Evolutionary conservation across 805 yeast species (phyloP).

Genomic region (Millerozyma miso): DNA sequence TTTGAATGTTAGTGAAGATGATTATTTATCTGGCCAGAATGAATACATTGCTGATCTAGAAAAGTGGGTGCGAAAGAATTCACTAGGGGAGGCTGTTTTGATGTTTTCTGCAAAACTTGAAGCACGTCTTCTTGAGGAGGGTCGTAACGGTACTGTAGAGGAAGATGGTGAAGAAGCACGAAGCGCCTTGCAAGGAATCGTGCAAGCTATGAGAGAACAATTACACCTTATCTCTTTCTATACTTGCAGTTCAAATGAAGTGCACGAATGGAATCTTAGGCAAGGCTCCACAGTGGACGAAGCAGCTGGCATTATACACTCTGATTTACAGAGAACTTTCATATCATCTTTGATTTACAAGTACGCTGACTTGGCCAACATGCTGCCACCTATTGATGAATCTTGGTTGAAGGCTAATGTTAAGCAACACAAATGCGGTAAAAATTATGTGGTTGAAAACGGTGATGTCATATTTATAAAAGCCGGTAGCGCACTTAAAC

Average conservation of each 20-base stretch:
- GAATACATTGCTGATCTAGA: slow-evolving; percentile 48
- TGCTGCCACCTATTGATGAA: slow-evolving; percentile 47
- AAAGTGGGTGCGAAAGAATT: slow-evolving; percentile 63
- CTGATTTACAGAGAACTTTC: slow-evolving; percentile 91
- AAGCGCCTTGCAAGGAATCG: slow-evolving; percentile 62
- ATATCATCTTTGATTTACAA: slow-evolving; percentile 66
- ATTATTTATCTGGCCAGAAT: slow-evolving; percentile 52
- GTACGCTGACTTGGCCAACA: slow-evolving; percentile 49
- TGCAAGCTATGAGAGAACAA: slow-evolving; percentile 60
- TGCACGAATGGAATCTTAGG: slow-evolving; percentile 85
- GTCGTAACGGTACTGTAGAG: slow-evolving; percentile 13
- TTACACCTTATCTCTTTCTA: slow-evolving; percentile 75
- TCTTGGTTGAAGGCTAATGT: slow-evolving; percentile 51
- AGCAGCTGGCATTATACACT: slow-evolving; percentile 90
- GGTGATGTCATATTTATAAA: slow-evolving; percentile 78
- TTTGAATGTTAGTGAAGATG: slow-evolving; percentile 69
- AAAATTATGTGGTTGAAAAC: slow-evolving; percentile 73
- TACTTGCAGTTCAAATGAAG: slow-evolving; percentile 84
- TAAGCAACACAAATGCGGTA: slow-evolving; percentile 64
- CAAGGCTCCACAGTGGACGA: slow-evolving; percentile 75
- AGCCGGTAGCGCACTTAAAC: slow-evolving; percentile 59
- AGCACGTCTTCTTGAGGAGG: slow-evolving; percentile 27
- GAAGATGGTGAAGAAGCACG: slow-evolving; percentile 26
- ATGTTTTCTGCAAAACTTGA: slow-evolving; percentile 49
- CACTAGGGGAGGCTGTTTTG: slow-evolving; percentile 50